Base-by-base conservation (phyloP, 495 filamentous ascomycete genomes). In the Annulohypoxylon maeteangense region DNA sequence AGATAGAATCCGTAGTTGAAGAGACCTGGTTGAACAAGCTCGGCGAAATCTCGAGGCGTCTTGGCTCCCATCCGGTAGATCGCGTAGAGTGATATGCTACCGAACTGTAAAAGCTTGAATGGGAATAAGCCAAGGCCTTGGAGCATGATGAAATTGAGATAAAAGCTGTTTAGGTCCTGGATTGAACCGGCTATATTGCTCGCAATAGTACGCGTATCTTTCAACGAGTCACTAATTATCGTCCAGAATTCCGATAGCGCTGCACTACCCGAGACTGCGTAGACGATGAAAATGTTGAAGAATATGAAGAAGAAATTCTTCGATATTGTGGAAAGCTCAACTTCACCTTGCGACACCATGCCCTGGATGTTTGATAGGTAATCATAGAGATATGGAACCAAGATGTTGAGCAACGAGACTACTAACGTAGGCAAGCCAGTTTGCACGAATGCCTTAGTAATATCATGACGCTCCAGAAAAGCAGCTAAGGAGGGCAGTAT, bases 271-370 rank as follows among this genome's bases (percentile, higher is more conserved):
- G 97, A 91, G 25, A 96, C 88, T 2, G 95, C 97, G 77, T 98
- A 98, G 47, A 98, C 86, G 57, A 98, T 83, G 81, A 99, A 99
- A 22, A 98, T 89, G 81, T 99, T 99, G 88, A 98, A 98, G 83
- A 99, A 99, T 32, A 91, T 93, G 80, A 98, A 99, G 86, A 98
- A 98, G 81, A 98, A 99, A 76, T 98, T 99, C 83, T 99, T 99
- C 62, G 93, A 97, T 76, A 98, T 94, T 42, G 93, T 84, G 7
- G 95, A 98, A 8, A 98, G 86, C 75, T 98, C 96, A n/a, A 98
- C 88, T 63, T 99, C 96, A 23, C 91, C 92, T 71, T 92, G 92
- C 0, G 95, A 98, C 57, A 95, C 91, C 91, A 97, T 94, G 64
- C 95, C 95, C 83, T 99, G 95, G 25, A 87, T 84, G 75, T 91